Conservation (phyloP, 2,329 filamentous ascomycete genomes). For the Chaetothyriales sp. region DNA sequence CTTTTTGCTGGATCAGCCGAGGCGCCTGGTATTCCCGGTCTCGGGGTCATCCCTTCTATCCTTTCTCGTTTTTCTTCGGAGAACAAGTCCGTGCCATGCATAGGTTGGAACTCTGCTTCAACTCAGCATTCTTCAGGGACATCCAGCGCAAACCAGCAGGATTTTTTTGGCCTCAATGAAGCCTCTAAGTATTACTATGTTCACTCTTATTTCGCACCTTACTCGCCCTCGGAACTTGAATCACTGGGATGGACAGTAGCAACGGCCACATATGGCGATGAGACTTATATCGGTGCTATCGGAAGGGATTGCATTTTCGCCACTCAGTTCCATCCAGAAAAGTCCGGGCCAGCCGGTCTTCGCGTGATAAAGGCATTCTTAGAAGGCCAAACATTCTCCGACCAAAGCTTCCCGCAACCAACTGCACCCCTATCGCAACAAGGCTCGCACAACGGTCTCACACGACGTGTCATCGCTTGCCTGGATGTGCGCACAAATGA, state of each 20-base stretch:
- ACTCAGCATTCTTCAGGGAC: conserved; percentile 29
- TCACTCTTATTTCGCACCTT: conserved; percentile 79
- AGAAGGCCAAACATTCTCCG: conserved; percentile 45
- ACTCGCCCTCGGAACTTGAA: conserved; percentile 58
- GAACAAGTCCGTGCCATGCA: conserved; percentile 68
- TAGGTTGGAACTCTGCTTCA: conserved; percentile 91
- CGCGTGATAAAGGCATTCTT: conserved; percentile 75
- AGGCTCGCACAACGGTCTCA: conserved; percentile 49
- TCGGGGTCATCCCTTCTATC: conserved; percentile 56
- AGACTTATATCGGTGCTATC: conserved; percentile 84
- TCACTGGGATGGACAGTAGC: conserved; percentile 80
- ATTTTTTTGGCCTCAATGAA: conserved; percentile 63
- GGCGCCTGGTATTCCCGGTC: conserved; percentile 52
- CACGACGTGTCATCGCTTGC: conserved; percentile 86
- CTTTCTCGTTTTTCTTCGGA: conserved; percentile 57
- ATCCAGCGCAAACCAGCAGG: conserved; percentile 23
- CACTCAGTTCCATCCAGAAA: conserved; percentile 96
- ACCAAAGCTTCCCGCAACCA: conserved; percentile 1
- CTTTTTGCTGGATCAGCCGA: conserved; percentile 78
- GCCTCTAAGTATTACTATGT: conserved; percentile 97
- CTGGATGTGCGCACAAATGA: conserved; percentile 93
- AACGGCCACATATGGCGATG: conserved; percentile 69
- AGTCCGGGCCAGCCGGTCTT: conserved; percentile 80
- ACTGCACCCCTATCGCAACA: background rate
- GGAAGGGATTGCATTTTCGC: conserved; percentile 73